Percentiles rank a stretch among this genome's conserved stretches.
Evolutionary conservation across 2,329 filamentous ascomycete genomes (phyloP).

Genomic region (Alternaria ventricosa): DNA sequence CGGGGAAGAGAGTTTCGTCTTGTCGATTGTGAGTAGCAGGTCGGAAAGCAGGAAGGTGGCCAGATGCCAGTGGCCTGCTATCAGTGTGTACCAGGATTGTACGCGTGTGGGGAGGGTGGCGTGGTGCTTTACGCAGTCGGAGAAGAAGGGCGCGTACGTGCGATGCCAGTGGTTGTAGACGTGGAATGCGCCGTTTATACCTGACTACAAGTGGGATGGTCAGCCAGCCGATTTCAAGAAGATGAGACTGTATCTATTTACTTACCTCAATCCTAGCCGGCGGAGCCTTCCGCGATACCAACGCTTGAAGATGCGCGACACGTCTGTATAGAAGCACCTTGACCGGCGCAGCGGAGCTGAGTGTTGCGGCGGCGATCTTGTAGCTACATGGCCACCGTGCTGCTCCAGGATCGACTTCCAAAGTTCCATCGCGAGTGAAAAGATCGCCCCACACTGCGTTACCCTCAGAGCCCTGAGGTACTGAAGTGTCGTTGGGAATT

Average conservation of each 20-base stretch:
- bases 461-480: conserved; percentile 51
- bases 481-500: neutral
- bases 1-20: conserved; percentile 51
- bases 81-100: conserved; percentile 66
- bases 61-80: conserved; percentile 65
- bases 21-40: conserved; percentile 55
- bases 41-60: conserved; percentile 63
- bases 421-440: conserved; percentile 1
- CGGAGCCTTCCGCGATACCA: conserved; percentile 1
- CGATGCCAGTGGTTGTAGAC: conserved; percentile 64
- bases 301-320: conserved; percentile 6
- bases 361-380: conserved; percentile 9
- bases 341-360: conserved; percentile 11
- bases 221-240: conserved; percentile 25
- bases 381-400: conserved; percentile 13
- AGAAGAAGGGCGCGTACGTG: conserved; percentile 60
- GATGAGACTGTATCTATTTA: neutral
- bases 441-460: conserved; percentile 11
- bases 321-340: conserved; percentile 11
- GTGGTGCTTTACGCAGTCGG: conserved; percentile 60
- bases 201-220: conserved; percentile 53
- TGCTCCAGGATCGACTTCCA: conserved; percentile 2
- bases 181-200: conserved; percentile 55
- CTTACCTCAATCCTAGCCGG: conserved; percentile 7
- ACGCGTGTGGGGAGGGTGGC: conserved; percentile 59